phyloP scores from a whole-genome alignment of 106 monocot species.

The Amphibolis antarctica region DNA sequence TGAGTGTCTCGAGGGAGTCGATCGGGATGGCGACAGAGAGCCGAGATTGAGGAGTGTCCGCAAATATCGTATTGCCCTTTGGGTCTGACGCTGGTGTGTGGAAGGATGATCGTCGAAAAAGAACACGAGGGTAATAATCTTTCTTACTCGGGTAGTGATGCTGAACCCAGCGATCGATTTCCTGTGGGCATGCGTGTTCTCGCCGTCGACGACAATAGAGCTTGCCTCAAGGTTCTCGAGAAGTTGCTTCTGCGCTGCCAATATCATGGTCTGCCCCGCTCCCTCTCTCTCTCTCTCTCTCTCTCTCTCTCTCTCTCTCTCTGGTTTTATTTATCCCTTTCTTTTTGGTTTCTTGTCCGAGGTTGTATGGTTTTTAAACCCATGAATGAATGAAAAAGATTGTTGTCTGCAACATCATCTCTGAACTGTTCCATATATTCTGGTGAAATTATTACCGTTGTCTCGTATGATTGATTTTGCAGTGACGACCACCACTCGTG shows the following conservation, averaged over 20 bases:
- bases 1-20: too few species aligned
- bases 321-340: too few species aligned
- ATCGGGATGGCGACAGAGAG: too few species aligned
- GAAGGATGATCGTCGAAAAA: not conserved
- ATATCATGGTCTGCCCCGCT: constrained; percentile 9
- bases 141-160: not conserved
- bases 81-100: too few species aligned
- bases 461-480: not conserved
- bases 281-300: not conserved
- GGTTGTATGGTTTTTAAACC: not conserved
- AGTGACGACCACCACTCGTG: constrained; percentile 50
- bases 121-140: not conserved
- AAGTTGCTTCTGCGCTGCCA: constrained; percentile 15
- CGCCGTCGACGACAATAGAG: constrained; percentile 17
- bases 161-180: not conserved
- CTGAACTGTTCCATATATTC: too few species aligned
- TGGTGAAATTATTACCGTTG: too few species aligned
- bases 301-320: too few species aligned
- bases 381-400: too few species aligned
- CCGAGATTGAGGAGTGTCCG: too few species aligned
- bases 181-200: constrained; percentile 22
- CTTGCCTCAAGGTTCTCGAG: constrained; percentile 18
- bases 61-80: too few species aligned
- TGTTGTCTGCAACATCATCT: too few species aligned
- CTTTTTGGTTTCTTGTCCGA: not conserved